Evolutionary conservation across 2,329 filamentous ascomycete genomes (phyloP).

Genomic region (Curvularia eragrostidis): DNA sequence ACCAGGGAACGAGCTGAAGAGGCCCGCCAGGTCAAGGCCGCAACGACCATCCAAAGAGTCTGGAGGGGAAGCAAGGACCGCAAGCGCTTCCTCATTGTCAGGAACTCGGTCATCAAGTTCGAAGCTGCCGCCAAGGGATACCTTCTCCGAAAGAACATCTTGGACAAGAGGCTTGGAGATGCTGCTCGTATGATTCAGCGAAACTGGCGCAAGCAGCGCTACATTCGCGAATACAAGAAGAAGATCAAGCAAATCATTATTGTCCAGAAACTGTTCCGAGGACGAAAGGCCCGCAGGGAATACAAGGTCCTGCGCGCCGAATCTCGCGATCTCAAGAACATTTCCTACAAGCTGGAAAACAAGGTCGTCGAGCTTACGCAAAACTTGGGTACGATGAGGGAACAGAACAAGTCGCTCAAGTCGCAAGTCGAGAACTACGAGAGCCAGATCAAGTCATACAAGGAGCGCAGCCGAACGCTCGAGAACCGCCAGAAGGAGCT

Average conservation of each 20-base stretch:
- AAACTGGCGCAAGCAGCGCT: constrained; percentile 81
- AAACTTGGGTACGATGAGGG: constrained; percentile 87
- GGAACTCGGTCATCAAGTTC: constrained; percentile 84
- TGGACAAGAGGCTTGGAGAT: constrained; percentile 92
- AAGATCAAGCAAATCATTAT: constrained; percentile 90
- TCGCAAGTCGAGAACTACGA: constrained; percentile 96
- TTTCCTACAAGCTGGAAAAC: constrained; percentile 99
- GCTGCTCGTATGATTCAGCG: constrained; percentile 90
- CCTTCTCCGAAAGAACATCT: constrained; percentile 85
- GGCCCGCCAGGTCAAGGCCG: constrained; percentile 81
- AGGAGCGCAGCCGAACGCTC: constrained; percentile 86
- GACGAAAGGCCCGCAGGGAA: constrained; percentile 75
- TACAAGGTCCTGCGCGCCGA: constrained; percentile 96
- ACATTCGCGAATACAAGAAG: constrained; percentile 81
- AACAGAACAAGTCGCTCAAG: constrained; percentile 88
- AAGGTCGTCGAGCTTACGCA: constrained; percentile 99
- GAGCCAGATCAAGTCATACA: constrained; percentile 93
- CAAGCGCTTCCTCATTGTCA: constrained; percentile 77
- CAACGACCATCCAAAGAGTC: constrained; percentile 91
- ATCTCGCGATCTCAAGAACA: constrained; percentile 97
- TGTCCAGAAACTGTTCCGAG: constrained; percentile 92
- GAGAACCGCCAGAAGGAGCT: constrained; percentile 92
- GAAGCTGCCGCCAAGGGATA: constrained; percentile 93
- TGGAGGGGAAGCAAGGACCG: constrained; percentile 94
- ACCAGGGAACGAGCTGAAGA: constrained; percentile 81